Base-by-base conservation (phyloP, 2,329 filamentous ascomycete genomes). In the Fusarium mangiferae region DNA sequence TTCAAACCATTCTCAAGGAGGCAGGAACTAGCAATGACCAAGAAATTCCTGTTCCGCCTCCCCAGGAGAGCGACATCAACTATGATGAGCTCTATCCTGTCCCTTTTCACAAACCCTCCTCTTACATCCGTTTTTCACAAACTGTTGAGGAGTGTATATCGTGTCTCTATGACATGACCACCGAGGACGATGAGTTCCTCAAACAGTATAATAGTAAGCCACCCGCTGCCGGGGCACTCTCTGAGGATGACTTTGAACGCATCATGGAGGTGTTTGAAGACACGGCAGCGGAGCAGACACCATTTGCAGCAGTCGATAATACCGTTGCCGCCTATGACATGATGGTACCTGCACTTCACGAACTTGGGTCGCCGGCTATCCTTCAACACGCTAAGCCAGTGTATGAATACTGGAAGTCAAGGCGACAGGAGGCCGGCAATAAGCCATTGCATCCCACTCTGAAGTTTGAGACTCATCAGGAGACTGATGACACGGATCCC, bases 41-140 rank as follows among this genome's bases (percentile, higher is more conserved):
- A 82, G 89, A 90, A 78, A 92, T 92, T 73, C 90, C 90, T 39
- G 90, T 92, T 24, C 90, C 90, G 70, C 90, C 90, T 77, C 89
- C 90, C 20, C 83, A 90, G 79, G 86, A 90, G 83, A 91, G 89
- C 78, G 85, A 87, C 75, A 85, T 96, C 83, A 90, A 94, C 83
- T 99, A 98, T 91, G 94, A 97, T 83, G 90, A 92, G 79, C 89
- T 98, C 78, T 98, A 98, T 81, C 90, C 92, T 56, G 90, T 90
- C 74, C 86, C 87, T 66, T 98, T 96, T 84, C 89, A 91, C 79
- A 93, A 97, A 82, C 95, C 96, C 59, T 91, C 92, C 70, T 96
- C 95, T 70, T 98, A 98, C 84, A 98, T 99, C 81, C 94, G 96
- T 75, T 98, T 97, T 85, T 98, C 96, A 74, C 96, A 97, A 76